phyloP scores from a whole-genome alignment of 2,329 filamentous ascomycete species.

The Atkinsonella hypoxylon region DNA sequence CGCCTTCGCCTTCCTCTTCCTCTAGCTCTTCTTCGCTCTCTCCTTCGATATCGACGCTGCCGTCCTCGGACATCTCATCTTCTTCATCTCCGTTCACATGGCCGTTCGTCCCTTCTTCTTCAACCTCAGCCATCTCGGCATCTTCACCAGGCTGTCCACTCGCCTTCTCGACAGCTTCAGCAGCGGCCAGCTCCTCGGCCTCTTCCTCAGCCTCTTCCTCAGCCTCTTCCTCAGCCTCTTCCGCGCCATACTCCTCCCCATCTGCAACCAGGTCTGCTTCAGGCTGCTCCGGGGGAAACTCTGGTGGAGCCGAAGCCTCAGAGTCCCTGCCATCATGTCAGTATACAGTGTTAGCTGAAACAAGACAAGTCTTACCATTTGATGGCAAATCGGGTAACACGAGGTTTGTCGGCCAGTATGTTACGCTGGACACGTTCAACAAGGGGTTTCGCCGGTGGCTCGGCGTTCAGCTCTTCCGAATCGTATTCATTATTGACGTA shows the following conservation, averaged over 20 bases:
- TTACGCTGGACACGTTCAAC: conserved; percentile 88
- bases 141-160: conserved; percentile 42
- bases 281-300: conserved; percentile 94
- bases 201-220: conserved; percentile 76
- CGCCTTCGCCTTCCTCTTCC: conserved; percentile 25
- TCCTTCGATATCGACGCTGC: conserved; percentile 67
- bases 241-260: conserved; percentile 81
- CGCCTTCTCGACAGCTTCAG: conserved; percentile 34
- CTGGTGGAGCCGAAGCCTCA: conserved; percentile 89
- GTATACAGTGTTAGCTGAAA: background rate
- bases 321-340: conserved; percentile 57
- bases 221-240: conserved; percentile 79
- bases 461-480: conserved; percentile 73
- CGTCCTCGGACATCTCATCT: conserved; percentile 58
- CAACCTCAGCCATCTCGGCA: conserved; percentile 62
- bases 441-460: conserved; percentile 83
- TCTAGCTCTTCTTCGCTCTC: conserved; percentile 63
- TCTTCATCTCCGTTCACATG: conserved; percentile 42
- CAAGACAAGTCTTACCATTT: conserved; percentile 64
- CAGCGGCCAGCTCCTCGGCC: conserved; percentile 43
- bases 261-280: conserved; percentile 82
- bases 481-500: conserved; percentile 99
- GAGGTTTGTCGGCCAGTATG: conserved; percentile 90
- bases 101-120: conserved; percentile 29
- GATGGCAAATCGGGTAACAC: conserved; percentile 94